Base-by-base conservation (phyloP, 2,329 filamentous ascomycete genomes). In the Pseudogymnoascus sp. region DNA sequence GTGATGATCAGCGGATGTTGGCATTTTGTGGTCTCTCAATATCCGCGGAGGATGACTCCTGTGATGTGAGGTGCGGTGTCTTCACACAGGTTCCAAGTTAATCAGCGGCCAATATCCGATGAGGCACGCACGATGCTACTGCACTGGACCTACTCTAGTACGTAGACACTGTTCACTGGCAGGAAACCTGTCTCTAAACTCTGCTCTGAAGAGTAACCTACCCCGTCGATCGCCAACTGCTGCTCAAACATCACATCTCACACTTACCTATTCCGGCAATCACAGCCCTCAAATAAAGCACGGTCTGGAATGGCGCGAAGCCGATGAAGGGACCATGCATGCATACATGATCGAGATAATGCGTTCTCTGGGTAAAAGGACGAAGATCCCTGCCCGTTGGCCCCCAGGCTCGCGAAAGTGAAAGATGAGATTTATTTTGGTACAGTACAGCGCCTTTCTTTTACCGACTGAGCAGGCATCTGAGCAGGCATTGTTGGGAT, bases 311-410 rank as follows among this genome's bases (percentile, higher is more conserved):
- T 13, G 27, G 27, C 44, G 44, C 27, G 27, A 17, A 17, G 44
- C 44, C 27, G 44, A 51, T 51, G 44, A 51, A 51, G 44, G 44
- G 44, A 51, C 44, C 44, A 51, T 31, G 25, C 44, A 51, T 51
- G 27, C 44, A 51, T 51, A 5, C 44, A 31, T 51, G 44, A 51
- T 51, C 44, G 44, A 51, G 44, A 51, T 51, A 51, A 51, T 51
- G 44, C 44, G 44, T 51, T 31, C 44, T 15, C 29, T 51, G 27
- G 27, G 44, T 31, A 31, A 51, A 51, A 44, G 25, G n/a, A 21
- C 41, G 17, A 12, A 25, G 44, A 51, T 51, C 44, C 44, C 27
- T 51, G 44, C 7, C n/a, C 17, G 44, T 31, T 51, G 27, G 44
- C 27, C 44, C 44, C 44, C 44, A 27, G 31, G 25, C 41, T 44